Evolutionary conservation across 1,139 yeast genomes (phyloP), one percentile per base, ranked within the genome.

Genomic region (Geotrichum carabidarum): DNA sequence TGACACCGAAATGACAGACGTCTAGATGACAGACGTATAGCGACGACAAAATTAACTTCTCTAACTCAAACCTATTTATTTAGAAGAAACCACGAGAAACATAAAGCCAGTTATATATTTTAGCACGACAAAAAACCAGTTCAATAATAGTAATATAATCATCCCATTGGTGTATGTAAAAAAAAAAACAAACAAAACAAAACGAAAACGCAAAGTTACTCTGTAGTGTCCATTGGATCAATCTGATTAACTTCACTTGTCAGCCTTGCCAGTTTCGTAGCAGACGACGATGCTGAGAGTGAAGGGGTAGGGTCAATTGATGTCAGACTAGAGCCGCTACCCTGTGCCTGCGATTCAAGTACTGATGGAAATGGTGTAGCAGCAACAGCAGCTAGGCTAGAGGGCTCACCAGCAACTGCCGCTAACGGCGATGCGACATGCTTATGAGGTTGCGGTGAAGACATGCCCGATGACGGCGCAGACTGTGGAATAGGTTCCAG

Each of bases 141-240:
- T 22, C 27, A 22, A 22, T 3, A 22, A 22, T 22, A 22, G 5
- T 22, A 22, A 22, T 22, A 22, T 22, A 22, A 22, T 22, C 27
- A 22, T 40, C 44, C 27, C 27, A 34, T 34, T 34, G n/a, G 14
- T n/a, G 9, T n/a, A 12, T 8, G 15, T 14, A 22, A 37, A n/a
- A 37, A 12, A 37, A 7, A 37, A 11, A 6, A 36, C 5, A 36
- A 36, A 36, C 14, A 11, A 36, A 36, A 36, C 38, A n/a, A n/a
- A n/a, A 37, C 17, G n/a, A 37, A 37, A 37, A 37, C 17, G 27
- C 27, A 22, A 22, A 22, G 27, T 22, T 22, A 22, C 5, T 22
- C 27, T 22, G 40, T 32, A 30, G 50, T 51, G 47, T 51, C 54
- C 54, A 51, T 51, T 6, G 54, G 50, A 36, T 51, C 50, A 44